Conservation (phyloP, 2,329 filamentous ascomycete species). For the Venturia aucupariae region DNA sequence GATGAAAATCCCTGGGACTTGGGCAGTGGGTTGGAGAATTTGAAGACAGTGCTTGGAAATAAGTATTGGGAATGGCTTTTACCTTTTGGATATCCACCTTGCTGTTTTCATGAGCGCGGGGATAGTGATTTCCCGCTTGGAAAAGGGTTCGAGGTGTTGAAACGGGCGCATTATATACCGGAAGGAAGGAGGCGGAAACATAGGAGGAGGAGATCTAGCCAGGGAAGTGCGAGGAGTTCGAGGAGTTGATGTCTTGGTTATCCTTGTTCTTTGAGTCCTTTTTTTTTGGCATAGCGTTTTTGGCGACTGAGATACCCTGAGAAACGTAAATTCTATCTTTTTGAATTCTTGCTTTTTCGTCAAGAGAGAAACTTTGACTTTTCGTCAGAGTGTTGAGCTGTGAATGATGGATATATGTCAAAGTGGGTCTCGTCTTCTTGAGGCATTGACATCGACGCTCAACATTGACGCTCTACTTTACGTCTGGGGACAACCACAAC, state of each 20-base stretch:
- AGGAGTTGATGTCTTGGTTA: not conserved
- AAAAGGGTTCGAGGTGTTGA: slow-evolving; percentile 47
- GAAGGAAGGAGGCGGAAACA: not conserved
- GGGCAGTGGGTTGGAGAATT: slow-evolving; percentile 54
- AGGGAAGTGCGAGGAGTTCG: not conserved
- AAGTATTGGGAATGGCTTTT: slow-evolving; percentile 68
- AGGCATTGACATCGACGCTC: no score
- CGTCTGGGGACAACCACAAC: no score
- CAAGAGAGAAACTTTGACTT: no score
- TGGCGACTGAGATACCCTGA: no score
- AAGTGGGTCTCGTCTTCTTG: no score
- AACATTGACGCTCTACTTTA: no score
- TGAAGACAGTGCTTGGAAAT: slow-evolving; percentile 70
- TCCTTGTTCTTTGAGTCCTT: not conserved
- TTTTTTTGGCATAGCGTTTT: not conserved
- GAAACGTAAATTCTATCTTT: no score
- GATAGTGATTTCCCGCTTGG: slow-evolving; percentile 62
- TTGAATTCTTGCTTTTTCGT: no score
- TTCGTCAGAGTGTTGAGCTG: no score
- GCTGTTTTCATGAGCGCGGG: slow-evolving; percentile 54
- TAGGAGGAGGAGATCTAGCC: not conserved
- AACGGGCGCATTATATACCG: not conserved
- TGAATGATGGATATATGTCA: no score
- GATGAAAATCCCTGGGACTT: slow-evolving; percentile 84
- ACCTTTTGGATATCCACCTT: slow-evolving; percentile 67